Base-by-base conservation (phyloP, 2,329 filamentous ascomycete genomes). In the Ophiocordyceps camponoti-leonardi region DNA sequence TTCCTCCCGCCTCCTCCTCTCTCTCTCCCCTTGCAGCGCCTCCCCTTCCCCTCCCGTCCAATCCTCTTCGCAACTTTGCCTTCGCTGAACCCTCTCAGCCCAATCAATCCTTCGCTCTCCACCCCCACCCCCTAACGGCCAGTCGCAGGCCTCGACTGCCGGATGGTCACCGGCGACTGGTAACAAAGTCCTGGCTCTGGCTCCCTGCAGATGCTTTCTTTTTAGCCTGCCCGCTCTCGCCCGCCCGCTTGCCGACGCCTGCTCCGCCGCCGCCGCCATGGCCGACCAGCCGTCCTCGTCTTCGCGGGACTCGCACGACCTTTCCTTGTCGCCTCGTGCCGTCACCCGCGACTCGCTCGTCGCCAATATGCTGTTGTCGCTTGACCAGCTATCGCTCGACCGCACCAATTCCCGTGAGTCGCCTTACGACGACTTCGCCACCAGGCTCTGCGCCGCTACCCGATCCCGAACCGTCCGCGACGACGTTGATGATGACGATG, bases 311-410 rank as follows among this genome's bases (percentile, higher is more conserved):
- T 86, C 83, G 43, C 88, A 95, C 68, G 88, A 94, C 61, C 72
- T 95, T 50, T 88, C 85, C 47, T 72, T 94, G 55, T 81, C 81
- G 44, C 77, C 83, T 43, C 72, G 80, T 49, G 77, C 85, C 59
- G 78, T 85, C 50, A 86, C 84, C 39, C 79, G 90, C 53, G 86
- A 94, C 58, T 95, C 88, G 33, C 79, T 98, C 53, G 86, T 98
- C 48, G 83, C 92, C 63, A 94, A 95, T 62, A 92, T 98, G 82
- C 78, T 96, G 49, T 71, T 92, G 52, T 94, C 88, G 39, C 79
- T 98, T 51, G 90, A 94, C 63, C 83, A 90, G 61, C 79, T 90
- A 58, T 81, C 77, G 39, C 70, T 75, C 53, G 69, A 62, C 23
- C 31, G 23, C 11, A 10, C 13, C 4, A 18, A 37, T n/a, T 13